Evolutionary conservation across 2,329 filamentous ascomycete species (phyloP).

Genomic region (Clonostachys chloroleuca): DNA sequence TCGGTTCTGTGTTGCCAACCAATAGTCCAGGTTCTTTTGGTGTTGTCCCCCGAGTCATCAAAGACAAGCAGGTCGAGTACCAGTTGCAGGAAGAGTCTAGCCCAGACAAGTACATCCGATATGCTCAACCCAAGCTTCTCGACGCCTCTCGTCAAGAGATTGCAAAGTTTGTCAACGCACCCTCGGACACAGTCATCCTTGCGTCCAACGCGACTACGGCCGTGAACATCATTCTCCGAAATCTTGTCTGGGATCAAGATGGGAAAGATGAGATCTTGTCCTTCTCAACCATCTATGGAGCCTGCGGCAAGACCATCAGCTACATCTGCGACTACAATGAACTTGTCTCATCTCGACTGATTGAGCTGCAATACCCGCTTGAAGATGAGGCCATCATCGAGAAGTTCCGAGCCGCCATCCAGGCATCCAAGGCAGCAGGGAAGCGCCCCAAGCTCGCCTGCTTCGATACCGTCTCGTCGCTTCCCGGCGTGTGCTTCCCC

Average conservation of each 20-base stretch:
- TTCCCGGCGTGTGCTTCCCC: slow-evolving; percentile 76
- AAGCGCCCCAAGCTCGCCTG: slow-evolving; percentile 59
- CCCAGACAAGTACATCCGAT: slow-evolving; percentile 75
- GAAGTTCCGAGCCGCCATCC: slow-evolving; percentile 56
- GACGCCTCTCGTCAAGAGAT: slow-evolving; percentile 65
- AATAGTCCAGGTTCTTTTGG: slow-evolving; percentile 67
- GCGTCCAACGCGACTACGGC: slow-evolving; percentile 78
- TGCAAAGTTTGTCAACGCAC: slow-evolving; percentile 62
- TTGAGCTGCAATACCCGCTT: slow-evolving; percentile 64
- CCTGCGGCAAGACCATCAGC: slow-evolving; percentile 68
- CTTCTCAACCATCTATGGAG: slow-evolving; percentile 76
- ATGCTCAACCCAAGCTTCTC: slow-evolving; percentile 57
- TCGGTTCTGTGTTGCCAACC: not conserved
- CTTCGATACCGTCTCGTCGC: slow-evolving; percentile 76
- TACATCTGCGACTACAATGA: slow-evolving; percentile 64
- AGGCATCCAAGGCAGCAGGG: slow-evolving; percentile 44
- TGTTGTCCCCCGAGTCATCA: slow-evolving; percentile 62
- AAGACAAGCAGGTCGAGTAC: slow-evolving; percentile 54
- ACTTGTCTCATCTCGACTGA: slow-evolving; percentile 39
- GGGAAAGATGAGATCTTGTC: slow-evolving; percentile 76
- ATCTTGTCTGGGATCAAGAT: slow-evolving; percentile 60
- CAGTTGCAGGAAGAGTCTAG: slow-evolving; percentile 62
- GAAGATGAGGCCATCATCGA: slow-evolving; percentile 62
- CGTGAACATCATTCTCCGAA: slow-evolving; percentile 76
- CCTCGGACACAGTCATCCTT: slow-evolving; percentile 65